phyloP scores from a whole-genome alignment of 139 green algal species.

The Auxenochlorella pyrenoidosa region DNA sequence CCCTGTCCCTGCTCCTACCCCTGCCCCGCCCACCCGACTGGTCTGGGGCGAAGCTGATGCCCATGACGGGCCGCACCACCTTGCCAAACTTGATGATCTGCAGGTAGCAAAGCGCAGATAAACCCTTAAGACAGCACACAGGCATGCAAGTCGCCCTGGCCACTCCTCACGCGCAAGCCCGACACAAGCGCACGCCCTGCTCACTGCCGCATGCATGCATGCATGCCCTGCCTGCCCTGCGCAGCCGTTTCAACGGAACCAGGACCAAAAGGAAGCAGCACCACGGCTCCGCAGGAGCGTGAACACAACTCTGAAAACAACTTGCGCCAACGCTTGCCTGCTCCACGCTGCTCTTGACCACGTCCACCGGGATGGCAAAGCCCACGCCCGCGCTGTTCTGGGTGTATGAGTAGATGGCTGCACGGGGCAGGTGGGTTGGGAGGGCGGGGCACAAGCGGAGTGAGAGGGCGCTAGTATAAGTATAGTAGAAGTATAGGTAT shows the following conservation, averaged over 20 bases:
- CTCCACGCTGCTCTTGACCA: conserved; percentile 65
- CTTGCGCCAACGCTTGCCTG: conserved; percentile 33
- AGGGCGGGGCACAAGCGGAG: too few relatives aligned
- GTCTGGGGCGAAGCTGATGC: conserved; percentile 92
- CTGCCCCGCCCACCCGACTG: conserved; percentile 49
- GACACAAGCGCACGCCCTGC: too few relatives aligned
- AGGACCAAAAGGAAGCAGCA: too few relatives aligned
- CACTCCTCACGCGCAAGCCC: too few relatives aligned
- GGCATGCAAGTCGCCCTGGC: too few relatives aligned
- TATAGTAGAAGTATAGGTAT: too few relatives aligned
- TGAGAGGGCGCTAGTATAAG: too few relatives aligned
- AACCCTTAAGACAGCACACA: too few relatives aligned
- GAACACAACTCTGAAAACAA: background rate
- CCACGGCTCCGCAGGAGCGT: conserved; percentile 43
- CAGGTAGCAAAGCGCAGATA: background rate
- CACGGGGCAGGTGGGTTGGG: background rate
- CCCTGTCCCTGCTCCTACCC: background rate
- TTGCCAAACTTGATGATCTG: conserved; percentile 76
- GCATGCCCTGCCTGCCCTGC: too few relatives aligned
- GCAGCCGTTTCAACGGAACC: too few relatives aligned
- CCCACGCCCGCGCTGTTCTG: conserved; percentile 82
- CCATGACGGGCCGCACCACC: conserved; percentile 81
- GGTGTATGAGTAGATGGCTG: background rate
- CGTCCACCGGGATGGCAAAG: conserved; percentile 87
- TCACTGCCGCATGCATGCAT: too few relatives aligned